Evolutionary conservation across 495 filamentous ascomycete genomes (phyloP), one percentile per base, ranked within the genome.

Genomic region (Talaromyces wortmannii): DNA sequence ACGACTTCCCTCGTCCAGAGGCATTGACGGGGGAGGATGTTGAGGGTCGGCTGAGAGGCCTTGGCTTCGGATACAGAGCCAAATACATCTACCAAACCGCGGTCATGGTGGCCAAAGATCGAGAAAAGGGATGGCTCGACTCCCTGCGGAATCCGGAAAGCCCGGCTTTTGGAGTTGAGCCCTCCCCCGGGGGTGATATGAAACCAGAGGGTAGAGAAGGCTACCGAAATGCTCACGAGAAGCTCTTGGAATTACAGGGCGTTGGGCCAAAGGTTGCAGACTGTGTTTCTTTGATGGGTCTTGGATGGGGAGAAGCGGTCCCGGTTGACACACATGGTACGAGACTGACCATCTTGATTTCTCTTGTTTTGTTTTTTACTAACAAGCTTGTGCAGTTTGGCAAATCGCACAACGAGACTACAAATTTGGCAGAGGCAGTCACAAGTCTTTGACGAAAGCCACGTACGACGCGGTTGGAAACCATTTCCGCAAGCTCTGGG

Each of bases 341-440:
- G 79, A 61, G 42, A 33, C 52, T 7, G 42, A 16, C 12, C 45
- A 31, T 48, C 53, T 48, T 48, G 13, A 6, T 7, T 46, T 48
- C 31, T 31, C 42, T 15, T 53, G 30, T 15, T 43, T 7, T 49
- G 8, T 45, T 54, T 54, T 31, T 49, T 44, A 53, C 31, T 32
- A 33, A 64, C 57, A 56, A 52, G 59, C 31, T 23, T 30, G 29
- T 7, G 32, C 61, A 86, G 92, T 98, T 31, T 96, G 91, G 91
- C 91, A 99, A 73, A 97, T 99, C 57, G 94, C 94, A 0, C 90
- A 92, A 64, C 77, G 94, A 46, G 95, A 97, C 67, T 99, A 99
- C 69, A 87, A 85, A 40, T 96, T 97, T 55, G 89, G 89, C 3
- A 94, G 89, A 65, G 80, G 80, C 18, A 90, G 90, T 59, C 80